Base-by-base conservation (phyloP, 306 rosid genomes). In the Quillaja saponaria region DNA sequence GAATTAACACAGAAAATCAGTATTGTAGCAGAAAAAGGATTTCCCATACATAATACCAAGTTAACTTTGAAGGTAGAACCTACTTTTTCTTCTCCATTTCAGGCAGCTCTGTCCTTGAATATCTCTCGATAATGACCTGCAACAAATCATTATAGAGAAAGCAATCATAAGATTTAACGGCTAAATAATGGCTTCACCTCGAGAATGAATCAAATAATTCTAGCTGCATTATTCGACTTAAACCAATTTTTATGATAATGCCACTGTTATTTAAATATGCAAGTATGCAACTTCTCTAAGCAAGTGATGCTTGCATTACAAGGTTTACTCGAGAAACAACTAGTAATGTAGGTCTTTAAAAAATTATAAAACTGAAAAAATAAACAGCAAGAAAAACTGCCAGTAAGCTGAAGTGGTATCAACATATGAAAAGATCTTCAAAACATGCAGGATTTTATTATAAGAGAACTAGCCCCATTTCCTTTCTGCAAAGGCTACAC, bases 51-150 rank as follows among this genome's bases (percentile, higher is more conserved):
- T 25, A 25, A 25, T 25, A 25, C 4, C 31, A 4, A 25, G 31
- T 25, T 25, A 25, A 25, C 31, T 56, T 53, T 28, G 48, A 2
- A 49, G 34, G 7, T 13, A 49, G 61, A 71, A 60, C 81, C 48
- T 68, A 70, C 78, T 77, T 81, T 67, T 81, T 77, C 80, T 81
- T 81, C 48, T 81, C 82, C 80, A 81, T 46, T 68, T 64, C 79
- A 19, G 85, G 81, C 33, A 80, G 56, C 42, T 81, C 78, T 18
- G 86, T 70, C 49, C 67, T 77, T 21, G 86, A 66, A 63, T 73
- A 77, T 58, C 69, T 70, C 55, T 77, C 78, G 48, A 81, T 73
- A 41, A 80, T 51, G 7, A 76, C 79, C 85, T 80, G 61, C 69
- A 80, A 68, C 16, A 39, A 13, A 58, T n/a, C 51, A 46, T 15